phyloP scores from a whole-genome alignment of 129 eudicot genomes.

The Centella asiatica region DNA sequence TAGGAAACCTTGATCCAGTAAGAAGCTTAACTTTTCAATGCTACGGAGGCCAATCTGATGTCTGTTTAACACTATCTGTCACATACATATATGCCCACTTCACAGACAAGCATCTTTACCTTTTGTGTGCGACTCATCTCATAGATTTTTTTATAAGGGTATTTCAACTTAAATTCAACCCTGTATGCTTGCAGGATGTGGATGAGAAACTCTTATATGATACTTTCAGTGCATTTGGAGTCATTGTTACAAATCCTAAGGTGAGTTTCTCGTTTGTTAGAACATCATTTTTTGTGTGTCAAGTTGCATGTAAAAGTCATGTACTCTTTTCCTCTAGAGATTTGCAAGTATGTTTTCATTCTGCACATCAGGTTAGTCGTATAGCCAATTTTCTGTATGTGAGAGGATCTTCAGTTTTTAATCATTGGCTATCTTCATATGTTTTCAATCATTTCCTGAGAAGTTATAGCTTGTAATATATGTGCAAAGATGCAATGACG shows the following conservation, averaged over 20 bases:
- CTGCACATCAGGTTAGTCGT: too few species aligned
- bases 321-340: too few species aligned
- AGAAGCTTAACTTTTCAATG: conserved; percentile 16
- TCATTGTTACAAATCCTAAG: conserved; percentile 93
- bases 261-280: too few species aligned
- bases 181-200: conserved; percentile 62
- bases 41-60: neutral
- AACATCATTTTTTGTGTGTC: too few species aligned
- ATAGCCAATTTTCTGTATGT: too few species aligned
- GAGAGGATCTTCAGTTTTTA: too few species aligned
- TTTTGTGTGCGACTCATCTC: neutral
- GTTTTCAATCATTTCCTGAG: too few species aligned
- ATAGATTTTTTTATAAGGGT: neutral
- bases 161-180: neutral
- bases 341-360: too few species aligned
- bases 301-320: neutral
- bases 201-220: conserved; percentile 96
- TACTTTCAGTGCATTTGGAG: conserved; percentile 98
- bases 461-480: too few species aligned
- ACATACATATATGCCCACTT: neutral
- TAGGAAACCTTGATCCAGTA: conserved; percentile 98
- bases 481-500: too few species aligned
- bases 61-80: neutral
- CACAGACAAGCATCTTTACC: conserved; percentile 3
- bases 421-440: too few species aligned